A percentile compares a stretch with the other conserved stretches of the same genome.
Evolutionary conservation across 2,329 filamentous ascomycete genomes (phyloP).

Genomic region (Akanthomyces uredinophilus): DNA sequence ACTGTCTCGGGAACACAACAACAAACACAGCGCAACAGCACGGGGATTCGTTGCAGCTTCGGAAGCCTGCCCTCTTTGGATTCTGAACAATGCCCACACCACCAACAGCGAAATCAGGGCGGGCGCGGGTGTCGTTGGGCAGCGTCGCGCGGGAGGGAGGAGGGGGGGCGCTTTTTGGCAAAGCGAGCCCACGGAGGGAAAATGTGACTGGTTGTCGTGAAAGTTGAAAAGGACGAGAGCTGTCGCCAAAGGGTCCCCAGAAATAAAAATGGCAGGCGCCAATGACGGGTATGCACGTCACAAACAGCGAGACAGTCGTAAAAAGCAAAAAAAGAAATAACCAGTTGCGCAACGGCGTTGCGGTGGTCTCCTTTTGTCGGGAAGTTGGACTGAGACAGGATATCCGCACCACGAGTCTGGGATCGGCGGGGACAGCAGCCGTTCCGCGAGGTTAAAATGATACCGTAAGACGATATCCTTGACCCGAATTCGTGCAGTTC

Average conservation of each 20-base stretch:
- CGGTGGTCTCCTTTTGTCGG: background rate
- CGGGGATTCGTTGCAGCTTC: background rate
- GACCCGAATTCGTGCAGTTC: too few relatives aligned
- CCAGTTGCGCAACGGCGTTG: background rate
- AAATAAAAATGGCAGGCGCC: background rate
- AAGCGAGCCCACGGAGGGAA: background rate
- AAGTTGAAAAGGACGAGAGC: background rate
- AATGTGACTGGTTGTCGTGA: slow-evolving; percentile 1
- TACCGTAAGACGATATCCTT: background rate
- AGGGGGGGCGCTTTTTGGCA: background rate
- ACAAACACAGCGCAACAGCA: background rate
- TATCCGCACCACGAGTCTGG: background rate
- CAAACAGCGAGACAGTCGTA: background rate
- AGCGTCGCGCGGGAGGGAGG: background rate
- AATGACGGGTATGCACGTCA: slow-evolving; percentile 9
- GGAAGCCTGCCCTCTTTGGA: background rate
- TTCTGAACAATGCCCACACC: slow-evolving; percentile 4
- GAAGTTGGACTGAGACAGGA: background rate
- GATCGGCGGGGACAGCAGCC: background rate
- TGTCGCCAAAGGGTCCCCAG: background rate
- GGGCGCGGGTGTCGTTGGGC: background rate
- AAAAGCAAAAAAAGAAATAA: slow-evolving; percentile 6
- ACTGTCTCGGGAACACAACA: background rate
- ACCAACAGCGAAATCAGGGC: slow-evolving; percentile 11
- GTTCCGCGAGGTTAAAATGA: background rate